phyloP scores from a whole-genome alignment of 768 basidiomycete species.

The Clitopilus passeckerianus region DNA sequence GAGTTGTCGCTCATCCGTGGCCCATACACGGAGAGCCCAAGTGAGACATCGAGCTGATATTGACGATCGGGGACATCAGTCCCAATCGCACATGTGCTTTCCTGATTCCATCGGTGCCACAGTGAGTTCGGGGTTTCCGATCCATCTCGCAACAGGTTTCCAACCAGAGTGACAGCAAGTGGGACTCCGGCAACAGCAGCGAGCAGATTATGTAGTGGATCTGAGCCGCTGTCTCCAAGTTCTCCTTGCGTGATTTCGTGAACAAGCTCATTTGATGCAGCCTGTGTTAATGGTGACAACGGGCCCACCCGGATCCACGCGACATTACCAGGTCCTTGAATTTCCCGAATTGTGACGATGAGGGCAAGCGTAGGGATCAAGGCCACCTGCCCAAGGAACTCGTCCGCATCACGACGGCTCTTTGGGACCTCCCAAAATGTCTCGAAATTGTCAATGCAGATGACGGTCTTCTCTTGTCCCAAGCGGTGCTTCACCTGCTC shows the following conservation, averaged over 20 bases:
- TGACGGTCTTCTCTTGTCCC: neutral
- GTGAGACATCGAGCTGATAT: neutral
- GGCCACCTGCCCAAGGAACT: neutral
- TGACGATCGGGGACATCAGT: neutral
- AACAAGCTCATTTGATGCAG: neutral
- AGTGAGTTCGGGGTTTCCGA: neutral
- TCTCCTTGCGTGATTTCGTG: neutral
- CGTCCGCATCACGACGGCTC: neutral
- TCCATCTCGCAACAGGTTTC: neutral
- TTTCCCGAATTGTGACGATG: neutral
- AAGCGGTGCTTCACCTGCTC: neutral
- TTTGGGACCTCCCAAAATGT: neutral
- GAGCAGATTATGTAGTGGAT: neutral
- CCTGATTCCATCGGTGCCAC: neutral
- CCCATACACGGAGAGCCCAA: neutral
- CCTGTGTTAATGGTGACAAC: neutral
- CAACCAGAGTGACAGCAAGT: neutral
- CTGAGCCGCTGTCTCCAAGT: neutral
- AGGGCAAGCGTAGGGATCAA: neutral
- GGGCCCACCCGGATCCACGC: neutral
- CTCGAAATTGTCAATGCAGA: neutral
- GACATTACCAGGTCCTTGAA: neutral
- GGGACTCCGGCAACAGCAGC: neutral
- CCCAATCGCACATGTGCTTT: neutral
- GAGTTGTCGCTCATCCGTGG: neutral